Conservation (phyloP, 106 monocot species). For the Dendrobium nobile region DNA sequence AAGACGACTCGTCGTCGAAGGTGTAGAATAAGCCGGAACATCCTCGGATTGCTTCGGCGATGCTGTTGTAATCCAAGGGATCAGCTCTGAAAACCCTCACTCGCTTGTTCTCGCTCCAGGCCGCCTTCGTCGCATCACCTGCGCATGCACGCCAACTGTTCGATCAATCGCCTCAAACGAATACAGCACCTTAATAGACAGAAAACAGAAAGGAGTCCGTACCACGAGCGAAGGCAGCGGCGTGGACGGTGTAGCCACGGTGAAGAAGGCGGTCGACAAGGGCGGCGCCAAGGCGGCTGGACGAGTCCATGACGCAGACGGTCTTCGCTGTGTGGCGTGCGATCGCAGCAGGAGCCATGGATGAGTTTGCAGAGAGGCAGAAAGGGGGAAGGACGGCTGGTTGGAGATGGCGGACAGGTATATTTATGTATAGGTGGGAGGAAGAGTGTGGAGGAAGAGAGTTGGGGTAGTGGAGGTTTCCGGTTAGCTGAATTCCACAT, state of each 20-base stretch:
- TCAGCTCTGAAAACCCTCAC: constrained; percentile 63
- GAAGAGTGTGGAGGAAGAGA: constrained; percentile 5
- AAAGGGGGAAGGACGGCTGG: not conserved
- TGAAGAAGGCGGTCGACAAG: constrained; percentile 65
- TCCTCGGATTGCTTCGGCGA: constrained; percentile 64
- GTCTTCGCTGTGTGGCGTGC: constrained; percentile 17
- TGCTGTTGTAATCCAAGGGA: constrained; percentile 82
- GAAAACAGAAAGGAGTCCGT: not conserved
- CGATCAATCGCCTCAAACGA: not conserved
- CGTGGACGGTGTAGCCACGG: constrained; percentile 78
- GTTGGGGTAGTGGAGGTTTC: constrained; percentile 25
- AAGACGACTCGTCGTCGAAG: constrained; percentile 41
- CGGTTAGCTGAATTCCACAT: constrained; percentile 27
- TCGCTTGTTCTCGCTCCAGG: constrained; percentile 23
- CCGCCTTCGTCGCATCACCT: constrained; percentile 12
- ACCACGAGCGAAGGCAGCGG: constrained; percentile 45
- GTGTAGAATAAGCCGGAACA: constrained; percentile 93
- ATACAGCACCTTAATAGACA: not conserved
- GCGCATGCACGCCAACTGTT: not conserved
- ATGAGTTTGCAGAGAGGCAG: not conserved
- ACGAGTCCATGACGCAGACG: constrained; percentile 90
- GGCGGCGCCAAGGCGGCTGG: constrained; percentile 35
- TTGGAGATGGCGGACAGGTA: not conserved
- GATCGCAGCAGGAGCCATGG: constrained; percentile 23
- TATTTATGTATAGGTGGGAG: constrained; percentile 4